phyloP scores from a whole-genome alignment of 176 grass and related monocot genomes.

The Carex parvula region DNA sequence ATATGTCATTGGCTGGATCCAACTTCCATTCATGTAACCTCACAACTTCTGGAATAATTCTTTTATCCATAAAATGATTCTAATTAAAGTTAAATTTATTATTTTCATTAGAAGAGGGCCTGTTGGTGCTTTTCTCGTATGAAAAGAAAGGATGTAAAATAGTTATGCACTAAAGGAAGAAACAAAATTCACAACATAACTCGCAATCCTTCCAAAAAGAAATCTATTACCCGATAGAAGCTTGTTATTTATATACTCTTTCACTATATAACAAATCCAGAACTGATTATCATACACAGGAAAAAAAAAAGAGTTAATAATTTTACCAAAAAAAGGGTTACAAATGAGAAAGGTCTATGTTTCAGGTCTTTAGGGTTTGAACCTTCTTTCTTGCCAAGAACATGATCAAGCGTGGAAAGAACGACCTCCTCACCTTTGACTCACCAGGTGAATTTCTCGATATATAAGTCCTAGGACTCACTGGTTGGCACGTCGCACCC shows the following conservation, averaged over 20 bases:
- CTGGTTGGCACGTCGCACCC: neutral
- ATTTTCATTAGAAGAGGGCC: neutral
- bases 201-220: neutral
- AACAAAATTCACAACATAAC: neutral
- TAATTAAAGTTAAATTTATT: neutral
- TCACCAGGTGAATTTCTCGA: neutral
- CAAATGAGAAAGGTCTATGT: neutral
- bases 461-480: conserved; percentile 40
- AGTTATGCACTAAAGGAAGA: neutral
- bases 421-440: conserved; percentile 27
- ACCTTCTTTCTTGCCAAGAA: conserved; percentile 63
- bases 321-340: conserved; percentile 4
- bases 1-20: neutral
- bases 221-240: neutral
- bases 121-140: neutral
- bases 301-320: neutral
- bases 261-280: conserved; percentile 15
- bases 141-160: neutral
- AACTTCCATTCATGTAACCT: conserved; percentile 1
- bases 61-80: neutral
- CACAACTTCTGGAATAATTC: neutral
- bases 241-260: conserved; percentile 6
- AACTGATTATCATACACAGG: conserved; percentile 15
- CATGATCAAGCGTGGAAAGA: conserved; percentile 51
- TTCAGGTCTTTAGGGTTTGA: conserved; percentile 37